Base-by-base conservation (phyloP, 495 filamentous ascomycete genomes). In the Hypomontagnella monticulosa region DNA sequence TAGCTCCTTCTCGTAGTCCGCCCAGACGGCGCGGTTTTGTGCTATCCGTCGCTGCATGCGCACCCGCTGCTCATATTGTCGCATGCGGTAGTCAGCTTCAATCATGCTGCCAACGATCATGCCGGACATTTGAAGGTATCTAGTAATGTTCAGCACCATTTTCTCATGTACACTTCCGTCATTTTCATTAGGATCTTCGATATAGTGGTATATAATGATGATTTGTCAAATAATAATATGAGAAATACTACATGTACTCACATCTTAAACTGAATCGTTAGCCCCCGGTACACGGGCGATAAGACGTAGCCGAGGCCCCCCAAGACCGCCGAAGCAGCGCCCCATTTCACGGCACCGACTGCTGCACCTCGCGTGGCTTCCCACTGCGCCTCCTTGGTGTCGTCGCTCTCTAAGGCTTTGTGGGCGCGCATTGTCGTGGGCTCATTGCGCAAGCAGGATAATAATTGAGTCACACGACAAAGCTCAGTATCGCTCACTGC, bases 201-300 rank as follows among this genome's bases (percentile, higher is more conserved):
- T 20, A 20, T 11, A 20, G 1, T 20, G 18, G 12, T 23, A 4
- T 3, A 4, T 3, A 18, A 14, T 3, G 20, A n/a, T 3, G 12
- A 49, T 14, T 6, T 2, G 23, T 27, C 11, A 14, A 15, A 15
- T 33, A 47, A 8, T n/a, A 15, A n/a, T 32, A 49, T 32, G 18
- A 12, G 32, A 33, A n/a, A 18, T 11, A 27, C 27, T 30, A 19
- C 2, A 15, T 1, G n/a, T 8, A 77, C 87, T 63, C 84, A 91
- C 80, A 93, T 87, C 79, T 97, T 97, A 77, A 96, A 97, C 73
- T 96, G 93, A 15, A 93, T 79, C 1, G 93, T 97, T 65, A 96
- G 72, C 0, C 89, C 86, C 20, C 92, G 85, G 69, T 96, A 97
- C 11, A 97, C 67, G 6, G 91, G 92, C 14, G 87, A 88, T 55